Base-by-base conservation (phyloP, 257 asterid genomes). In the Agastache rugosa region DNA sequence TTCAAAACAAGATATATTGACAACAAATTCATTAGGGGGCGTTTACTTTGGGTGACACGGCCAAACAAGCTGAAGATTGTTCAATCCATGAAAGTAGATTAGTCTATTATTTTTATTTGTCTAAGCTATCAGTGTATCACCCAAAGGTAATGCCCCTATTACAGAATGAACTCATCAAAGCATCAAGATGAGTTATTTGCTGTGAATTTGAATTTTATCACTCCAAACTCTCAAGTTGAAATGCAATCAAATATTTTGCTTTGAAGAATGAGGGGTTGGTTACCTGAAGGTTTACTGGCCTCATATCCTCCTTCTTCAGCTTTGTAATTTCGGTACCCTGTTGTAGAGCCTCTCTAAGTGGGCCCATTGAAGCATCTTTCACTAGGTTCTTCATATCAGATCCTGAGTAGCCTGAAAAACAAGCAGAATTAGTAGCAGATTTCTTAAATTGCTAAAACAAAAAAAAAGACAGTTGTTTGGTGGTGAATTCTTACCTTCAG, bases 281-380 rank as follows among this genome's bases (percentile, higher is more conserved):
- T 85, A 92, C 99, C 98, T 87, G 81, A 56, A 90, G 87, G 68
- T 85, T 86, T 56, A 95, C 94, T 48, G 96, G 85, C 72, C 96
- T 85, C 96, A 95, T 88, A 74, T 95, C 99, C 75, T 95, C 99
- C 83, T 90, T 92, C 72, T 87, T 78, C 71, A 95, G 93, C 87
- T 88, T 91, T 60, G 96, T 86, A 71, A 95, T 95, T 65, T 89
- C 91, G 62, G 81, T 79, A 55, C 99, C 99, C 77, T 87, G 91
- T 63, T 58, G 80, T 19, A 92, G 91, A 71, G 96, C 99, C 72
- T 92, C 99, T 78, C 98, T 89, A 16, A 95, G 84, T 22, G 99
- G 98, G 67, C 98, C 99, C 99, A 92, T 90, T 56, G 98, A 90
- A 62, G 99, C 99, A 80, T 95, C 99, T 87, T 95, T 95, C 86